These are phyloP conservation scores for Rickenella mellea DNA, from an alignment of 768 basidiomycete genomes.

Conservation along the genomic window DNA sequence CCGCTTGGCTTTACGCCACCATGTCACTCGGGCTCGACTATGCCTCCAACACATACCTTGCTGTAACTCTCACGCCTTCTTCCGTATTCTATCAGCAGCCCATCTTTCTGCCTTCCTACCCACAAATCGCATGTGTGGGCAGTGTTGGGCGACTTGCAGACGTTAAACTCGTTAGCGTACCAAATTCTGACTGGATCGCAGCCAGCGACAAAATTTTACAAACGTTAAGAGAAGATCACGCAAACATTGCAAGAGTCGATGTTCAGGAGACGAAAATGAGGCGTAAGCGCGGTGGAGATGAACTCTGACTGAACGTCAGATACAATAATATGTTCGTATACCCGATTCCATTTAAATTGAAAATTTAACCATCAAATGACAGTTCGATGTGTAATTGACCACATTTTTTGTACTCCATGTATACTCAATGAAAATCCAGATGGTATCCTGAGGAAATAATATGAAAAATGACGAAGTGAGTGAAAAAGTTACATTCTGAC, in stretches of 20 bases:
- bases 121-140: conserved; percentile 27
- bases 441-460: no score
- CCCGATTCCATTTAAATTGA: no score
- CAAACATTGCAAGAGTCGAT: conserved; percentile 27
- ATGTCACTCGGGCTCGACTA: no score
- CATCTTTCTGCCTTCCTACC: conserved; percentile 21
- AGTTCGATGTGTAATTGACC: no score
- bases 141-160: conserved; percentile 32
- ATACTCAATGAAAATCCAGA: no score
- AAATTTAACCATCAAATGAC: no score
- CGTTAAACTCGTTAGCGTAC: conserved; percentile 35
- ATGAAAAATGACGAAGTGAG: no score
- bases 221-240: conserved; percentile 15
- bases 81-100: conserved; percentile 25
- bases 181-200: conserved; percentile 28
- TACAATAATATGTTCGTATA: no score
- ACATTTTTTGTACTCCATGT: no score
- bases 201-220: conserved; percentile 21
- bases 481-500: no score
- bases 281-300: conserved; percentile 26
- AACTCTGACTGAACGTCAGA: no score
- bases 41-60: conserved; percentile 31
- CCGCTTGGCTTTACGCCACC: no score
- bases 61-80: conserved; percentile 28
- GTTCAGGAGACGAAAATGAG: conserved; percentile 26